Base-by-base conservation (phyloP, 495 filamentous ascomycete genomes). In the Aspergillus ostianus region DNA sequence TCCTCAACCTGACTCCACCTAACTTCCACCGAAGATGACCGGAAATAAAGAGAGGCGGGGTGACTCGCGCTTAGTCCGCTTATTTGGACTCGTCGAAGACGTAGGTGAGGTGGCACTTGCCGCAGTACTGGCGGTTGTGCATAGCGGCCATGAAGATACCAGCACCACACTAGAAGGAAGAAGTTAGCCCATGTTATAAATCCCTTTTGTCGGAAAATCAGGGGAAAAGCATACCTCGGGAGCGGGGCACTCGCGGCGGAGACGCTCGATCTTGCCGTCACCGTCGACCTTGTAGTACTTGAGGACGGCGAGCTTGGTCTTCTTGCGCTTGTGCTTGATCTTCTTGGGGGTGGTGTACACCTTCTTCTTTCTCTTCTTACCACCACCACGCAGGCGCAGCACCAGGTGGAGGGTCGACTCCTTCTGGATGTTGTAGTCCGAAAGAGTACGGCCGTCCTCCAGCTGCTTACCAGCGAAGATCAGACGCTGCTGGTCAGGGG, bases 321-420 rank as follows among this genome's bases (percentile, higher is more conserved):
- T 91, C 90, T 97, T 98, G 83, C 92, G 88, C 90, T 98, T 98
- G 84, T 98, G 94, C 93, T 98, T 98, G 89, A 98, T 98, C 90
- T 98, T 98, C 93, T 98, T 98, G 74, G 94, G 94, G 69, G 95
- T 98, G 73, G 90, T 97, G 87, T 98, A 98, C 59, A 98, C 94
- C 92, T 98, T 98, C 93, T 98, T 98, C 90, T 98, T 98, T 70
- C 94, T 84, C 91, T 98, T 98, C 91, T 98, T 98, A 73, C 80
- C 91, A 73, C 82, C 84, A 80, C 94, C 94, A 85, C 94, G 95
- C 60, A 99, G 92, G 75, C 95, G 92, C 64, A 99, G 89, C 66
- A 99, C 95, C 64, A 98, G 84, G 82, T 99, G 94, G 63, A 99
- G 92, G 73, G 94, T 99, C 64, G 90, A 93, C 87, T 99, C 94